Percentiles rank a stretch among this genome's conserved stretches.
Evolutionary conservation across 768 basidiomycete genomes (phyloP).

Genomic region (Pleurotus djamor): DNA sequence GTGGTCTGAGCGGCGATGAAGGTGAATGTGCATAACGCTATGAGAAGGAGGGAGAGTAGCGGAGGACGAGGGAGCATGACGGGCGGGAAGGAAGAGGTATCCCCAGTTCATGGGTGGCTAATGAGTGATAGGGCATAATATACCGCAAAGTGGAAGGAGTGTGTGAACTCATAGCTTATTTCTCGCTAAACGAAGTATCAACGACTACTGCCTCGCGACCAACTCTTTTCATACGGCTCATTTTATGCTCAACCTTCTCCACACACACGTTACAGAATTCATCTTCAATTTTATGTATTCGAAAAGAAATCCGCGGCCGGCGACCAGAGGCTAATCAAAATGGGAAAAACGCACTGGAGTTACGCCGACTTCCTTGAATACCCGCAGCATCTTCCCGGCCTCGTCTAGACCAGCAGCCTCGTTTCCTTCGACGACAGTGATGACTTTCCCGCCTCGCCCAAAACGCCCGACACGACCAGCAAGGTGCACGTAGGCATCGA

Average conservation of each 20-base stretch:
- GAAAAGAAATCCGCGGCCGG: not conserved
- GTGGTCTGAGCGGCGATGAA: slow-evolving; percentile 13
- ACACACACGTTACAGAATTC: not conserved
- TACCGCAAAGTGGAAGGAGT: slow-evolving; percentile 10
- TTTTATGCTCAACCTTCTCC: slow-evolving; percentile 5
- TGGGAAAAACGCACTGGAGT: slow-evolving; percentile 45
- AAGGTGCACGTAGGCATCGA: slow-evolving; percentile 66
- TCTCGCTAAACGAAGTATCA: not conserved
- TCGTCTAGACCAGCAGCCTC: slow-evolving; percentile 24
- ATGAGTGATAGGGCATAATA: slow-evolving; percentile 7
- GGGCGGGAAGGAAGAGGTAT: slow-evolving; percentile 17
- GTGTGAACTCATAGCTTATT: slow-evolving; percentile 7
- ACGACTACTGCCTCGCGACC: slow-evolving; percentile 13
- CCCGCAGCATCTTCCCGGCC: slow-evolving; percentile 37
- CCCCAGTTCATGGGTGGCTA: slow-evolving; percentile 12
- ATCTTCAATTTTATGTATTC: not conserved
- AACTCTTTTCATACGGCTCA: not conserved
- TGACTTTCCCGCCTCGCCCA: slow-evolving; percentile 62
- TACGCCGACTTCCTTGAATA: slow-evolving; percentile 43
- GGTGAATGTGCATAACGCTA: slow-evolving; percentile 30
- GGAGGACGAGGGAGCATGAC: slow-evolving; percentile 5
- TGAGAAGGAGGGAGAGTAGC: slow-evolving; percentile 9
- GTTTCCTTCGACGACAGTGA: slow-evolving; percentile 51
- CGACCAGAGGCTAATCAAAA: slow-evolving; percentile 37
- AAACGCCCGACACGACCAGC: slow-evolving; percentile 79